phyloP scores from a whole-genome alignment of 139 green algal species.

The Haematococcus sp. region DNA sequence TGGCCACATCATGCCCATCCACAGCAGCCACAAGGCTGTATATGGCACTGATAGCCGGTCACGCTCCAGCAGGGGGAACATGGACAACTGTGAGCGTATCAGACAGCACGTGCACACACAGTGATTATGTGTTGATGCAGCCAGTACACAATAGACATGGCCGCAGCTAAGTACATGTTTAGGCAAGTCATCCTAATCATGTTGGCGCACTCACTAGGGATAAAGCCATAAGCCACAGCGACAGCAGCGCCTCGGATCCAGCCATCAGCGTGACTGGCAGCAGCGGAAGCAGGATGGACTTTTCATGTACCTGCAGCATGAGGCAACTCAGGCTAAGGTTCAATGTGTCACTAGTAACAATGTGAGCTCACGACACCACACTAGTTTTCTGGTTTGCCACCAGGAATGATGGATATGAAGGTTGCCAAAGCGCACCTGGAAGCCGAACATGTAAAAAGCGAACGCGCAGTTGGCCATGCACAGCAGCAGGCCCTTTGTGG shows the following conservation, averaged over 20 bases:
- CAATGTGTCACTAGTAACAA: too few species aligned
- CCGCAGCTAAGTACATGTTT: too few species aligned
- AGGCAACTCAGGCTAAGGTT: too few species aligned
- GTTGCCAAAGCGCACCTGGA: slow-evolving; percentile 66
- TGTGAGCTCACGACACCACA: too few species aligned
- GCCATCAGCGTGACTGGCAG: slow-evolving; percentile 71
- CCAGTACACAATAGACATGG: too few species aligned
- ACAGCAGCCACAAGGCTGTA: slow-evolving; percentile 35
- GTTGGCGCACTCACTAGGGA: slow-evolving; percentile 6
- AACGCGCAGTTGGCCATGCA: slow-evolving; percentile 79
- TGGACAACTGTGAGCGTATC: slow-evolving; percentile 71
- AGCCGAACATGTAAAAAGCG: slow-evolving; percentile 96
- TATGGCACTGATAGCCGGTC: slow-evolving; percentile 82
- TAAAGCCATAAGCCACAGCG: slow-evolving; percentile 46
- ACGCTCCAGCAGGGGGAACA: slow-evolving; percentile 87
- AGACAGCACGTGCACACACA: too few species aligned
- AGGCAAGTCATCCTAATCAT: too few species aligned
- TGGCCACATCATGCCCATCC: slow-evolving; percentile 11
- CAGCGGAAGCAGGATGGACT: slow-evolving; percentile 92
- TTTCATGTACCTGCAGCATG: slow-evolving; percentile 90
- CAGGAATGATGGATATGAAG: too few species aligned
- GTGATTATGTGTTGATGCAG: too few species aligned
- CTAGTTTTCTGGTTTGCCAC: too few species aligned
- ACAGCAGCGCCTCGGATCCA: slow-evolving; percentile 45
- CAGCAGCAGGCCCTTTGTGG: slow-evolving; percentile 65